Evolutionary conservation across 129 eudicot genomes (phyloP), one percentile per base, ranked within the genome.

Genomic region (Centaurea solstitialis): DNA sequence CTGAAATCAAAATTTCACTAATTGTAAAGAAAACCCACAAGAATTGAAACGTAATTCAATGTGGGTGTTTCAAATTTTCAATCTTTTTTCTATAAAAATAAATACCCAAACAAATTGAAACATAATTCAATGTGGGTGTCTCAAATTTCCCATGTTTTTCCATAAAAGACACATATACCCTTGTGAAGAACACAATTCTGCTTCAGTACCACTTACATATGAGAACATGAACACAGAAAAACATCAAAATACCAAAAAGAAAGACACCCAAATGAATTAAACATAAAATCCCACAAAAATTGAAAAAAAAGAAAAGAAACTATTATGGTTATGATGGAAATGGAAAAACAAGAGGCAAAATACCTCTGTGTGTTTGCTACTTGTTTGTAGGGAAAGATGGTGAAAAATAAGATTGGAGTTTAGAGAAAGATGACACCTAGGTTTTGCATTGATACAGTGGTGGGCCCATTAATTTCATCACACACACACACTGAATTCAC

Each of bases 241-340:
- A 23, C 24, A 66, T n/a, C 28, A 41, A 83, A 28, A 75, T 15
- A 9, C 30, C 17, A 38, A 86, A 89, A 83, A 74, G 84, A 78
- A 66, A 85, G 85, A 85, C 47, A 47, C 87, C 78, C 80, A 85
- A 65, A 79, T 70, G 80, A 38, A 78, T 23, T 77, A 76, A 88
- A 69, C 83, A 85, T 76, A 17, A 40, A 82, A 47, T 6, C 86
- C 78, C 79, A 83, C 79, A 73, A 20, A 3, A 72, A 2, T 39
- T 40, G 4, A 40, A 22, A 7, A 13, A 8, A 4, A 18, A 35
- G 68, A 23, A 67, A n/a, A 23, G 47, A n/a, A 1, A 22, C 23
- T n/a, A 13, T 8, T 45, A 53, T 22, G 59, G 65, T 68, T 45
- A 72, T 80, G 78, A 80, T 81, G 76, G 47, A 22, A 53, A 53